These are phyloP conservation scores for Stagonosporopsis chrysanthemi DNA, from an alignment of 2,329 filamentous ascomycete genomes.

Conservation along the genomic window DNA sequence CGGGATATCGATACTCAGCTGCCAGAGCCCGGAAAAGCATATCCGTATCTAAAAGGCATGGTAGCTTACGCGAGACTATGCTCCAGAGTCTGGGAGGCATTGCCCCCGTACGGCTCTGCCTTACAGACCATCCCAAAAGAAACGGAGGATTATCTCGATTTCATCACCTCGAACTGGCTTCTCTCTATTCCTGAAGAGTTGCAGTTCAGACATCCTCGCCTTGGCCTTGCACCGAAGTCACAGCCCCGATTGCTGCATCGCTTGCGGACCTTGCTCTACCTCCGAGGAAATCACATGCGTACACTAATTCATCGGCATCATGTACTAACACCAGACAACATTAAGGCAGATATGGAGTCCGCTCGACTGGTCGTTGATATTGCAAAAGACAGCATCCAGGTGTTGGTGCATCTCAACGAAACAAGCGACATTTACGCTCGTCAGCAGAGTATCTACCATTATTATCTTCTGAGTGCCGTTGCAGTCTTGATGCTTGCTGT, in stretches of 20 bases:
- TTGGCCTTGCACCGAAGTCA: conserved; percentile 16
- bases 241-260: conserved; percentile 27
- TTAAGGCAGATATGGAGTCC: conserved; percentile 20
- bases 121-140: conserved; percentile 31
- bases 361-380: conserved; percentile 28
- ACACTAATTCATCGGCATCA: conserved; percentile 30
- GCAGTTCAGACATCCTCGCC: conserved; percentile 25
- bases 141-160: conserved; percentile 32
- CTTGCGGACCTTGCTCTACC: conserved; percentile 25
- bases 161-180: conserved; percentile 30
- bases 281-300: conserved; percentile 31
- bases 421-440: conserved; percentile 32
- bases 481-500: conserved; percentile 29
- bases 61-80: conserved; percentile 29
- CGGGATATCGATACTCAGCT: conserved; percentile 30
- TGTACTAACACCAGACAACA: conserved; percentile 28
- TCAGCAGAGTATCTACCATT: conserved; percentile 30
- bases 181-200: conserved; percentile 27
- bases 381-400: conserved; percentile 30
- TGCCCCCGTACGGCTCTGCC: conserved; percentile 29
- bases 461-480: conserved; percentile 30
- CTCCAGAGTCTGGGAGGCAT: conserved; percentile 31
- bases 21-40: conserved; percentile 26
- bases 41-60: conserved; percentile 30
- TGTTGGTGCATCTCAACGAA: conserved; percentile 28